Percentiles rank a stretch among this genome's conserved stretches.
Evolutionary conservation across 2,329 filamentous ascomycete species (phyloP).

Genomic region (Phyllosticta citrichinensis): DNA sequence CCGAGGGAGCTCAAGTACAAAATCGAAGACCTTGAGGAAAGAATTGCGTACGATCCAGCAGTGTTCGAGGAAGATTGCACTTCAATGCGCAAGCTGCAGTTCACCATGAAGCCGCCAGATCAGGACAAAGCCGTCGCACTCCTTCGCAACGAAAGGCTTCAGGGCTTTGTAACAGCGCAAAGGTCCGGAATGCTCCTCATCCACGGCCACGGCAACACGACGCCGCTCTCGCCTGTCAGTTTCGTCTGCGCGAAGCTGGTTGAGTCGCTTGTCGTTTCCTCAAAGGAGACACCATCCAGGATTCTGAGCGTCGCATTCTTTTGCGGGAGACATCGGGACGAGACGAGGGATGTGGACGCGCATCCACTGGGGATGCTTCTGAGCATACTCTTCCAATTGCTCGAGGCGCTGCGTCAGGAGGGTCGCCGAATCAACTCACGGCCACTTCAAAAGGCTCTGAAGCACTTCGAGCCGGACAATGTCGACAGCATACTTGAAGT

Average conservation of each 20-base stretch:
- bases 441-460: neutral
- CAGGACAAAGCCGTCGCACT: neutral
- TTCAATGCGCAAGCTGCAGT: neutral
- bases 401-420: neutral
- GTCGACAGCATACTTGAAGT: neutral
- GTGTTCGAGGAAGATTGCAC: neutral
- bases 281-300: no score
- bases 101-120: neutral
- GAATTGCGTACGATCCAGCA: neutral
- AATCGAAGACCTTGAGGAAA: neutral
- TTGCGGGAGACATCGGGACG: neutral
- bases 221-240: neutral
- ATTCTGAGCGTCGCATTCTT: neutral
- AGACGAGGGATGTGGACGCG: neutral
- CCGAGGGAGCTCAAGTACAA: no score
- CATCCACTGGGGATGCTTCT: neutral
- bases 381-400: neutral
- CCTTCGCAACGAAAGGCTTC: neutral
- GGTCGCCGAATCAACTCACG: neutral
- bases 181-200: neutral
- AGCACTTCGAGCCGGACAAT: neutral
- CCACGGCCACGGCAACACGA: neutral
- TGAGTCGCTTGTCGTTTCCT: neutral
- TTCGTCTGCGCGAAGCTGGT: neutral
- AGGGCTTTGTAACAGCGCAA: neutral